Evolutionary conservation across 2,329 filamentous ascomycete genomes (phyloP).

Genomic region (Botryotinia calthae): DNA sequence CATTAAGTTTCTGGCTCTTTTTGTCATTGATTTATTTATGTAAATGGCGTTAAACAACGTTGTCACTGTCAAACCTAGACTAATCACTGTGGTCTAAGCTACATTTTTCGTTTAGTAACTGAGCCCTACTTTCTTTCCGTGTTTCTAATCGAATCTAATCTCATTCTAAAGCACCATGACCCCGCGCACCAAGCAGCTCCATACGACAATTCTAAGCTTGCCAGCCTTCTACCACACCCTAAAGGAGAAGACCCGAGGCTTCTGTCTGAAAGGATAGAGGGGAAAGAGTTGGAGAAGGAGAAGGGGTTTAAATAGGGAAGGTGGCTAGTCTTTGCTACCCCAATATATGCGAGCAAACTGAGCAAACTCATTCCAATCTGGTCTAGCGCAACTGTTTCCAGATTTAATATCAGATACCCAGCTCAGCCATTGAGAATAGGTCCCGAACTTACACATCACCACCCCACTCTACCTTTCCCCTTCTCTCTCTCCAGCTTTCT

Average conservation of each 20-base stretch:
- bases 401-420: not conserved
- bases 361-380: too few species aligned
- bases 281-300: not conserved
- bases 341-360: not conserved
- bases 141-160: not conserved
- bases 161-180: not conserved
- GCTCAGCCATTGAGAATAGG: too few species aligned
- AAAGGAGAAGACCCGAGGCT: not conserved
- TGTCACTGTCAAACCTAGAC: not conserved
- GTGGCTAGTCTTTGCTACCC: not conserved
- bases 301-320: not conserved
- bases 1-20: not conserved
- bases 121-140: not conserved
- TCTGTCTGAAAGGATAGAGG: not conserved
- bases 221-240: too few species aligned
- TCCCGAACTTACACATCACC: too few species aligned
- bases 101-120: not conserved
- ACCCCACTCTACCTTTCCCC: too few species aligned
- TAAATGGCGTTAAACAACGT: not conserved
- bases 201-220: accelerated
- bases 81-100: not conserved
- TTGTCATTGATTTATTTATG: not conserved
- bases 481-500: too few species aligned
- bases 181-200: accelerated
- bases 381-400: not conserved